These are phyloP conservation scores for Leccinellum albellum DNA, from an alignment of 768 basidiomycete species.

Conservation along the genomic window DNA sequence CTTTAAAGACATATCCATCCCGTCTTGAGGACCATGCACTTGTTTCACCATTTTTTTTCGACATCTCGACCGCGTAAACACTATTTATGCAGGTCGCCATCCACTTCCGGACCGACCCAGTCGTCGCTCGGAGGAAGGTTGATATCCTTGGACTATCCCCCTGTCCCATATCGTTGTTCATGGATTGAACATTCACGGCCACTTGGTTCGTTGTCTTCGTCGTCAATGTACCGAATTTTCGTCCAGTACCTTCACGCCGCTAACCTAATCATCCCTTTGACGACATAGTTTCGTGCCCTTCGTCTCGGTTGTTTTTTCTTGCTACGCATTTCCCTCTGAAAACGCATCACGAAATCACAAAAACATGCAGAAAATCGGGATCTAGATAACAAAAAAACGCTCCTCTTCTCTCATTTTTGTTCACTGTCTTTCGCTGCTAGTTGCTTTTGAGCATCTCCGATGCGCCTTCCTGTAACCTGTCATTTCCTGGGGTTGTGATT, in stretches of 20 bases:
- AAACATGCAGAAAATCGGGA: constrained; percentile 34
- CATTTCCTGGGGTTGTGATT: constrained; percentile 15
- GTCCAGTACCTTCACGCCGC: constrained; percentile 29
- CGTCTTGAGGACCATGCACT: constrained; percentile 45
- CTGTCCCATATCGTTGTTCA: constrained; percentile 32
- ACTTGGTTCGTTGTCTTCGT: constrained; percentile 26
- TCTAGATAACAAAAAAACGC: constrained; percentile 46
- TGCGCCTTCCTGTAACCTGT: constrained; percentile 1
- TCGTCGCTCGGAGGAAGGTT: constrained; percentile 23
- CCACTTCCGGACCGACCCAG: constrained; percentile 19
- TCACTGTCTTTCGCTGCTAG: constrained; percentile 11
- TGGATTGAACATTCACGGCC: constrained; percentile 34
- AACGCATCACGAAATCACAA: constrained; percentile 33
- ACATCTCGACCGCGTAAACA: constrained; percentile 29
- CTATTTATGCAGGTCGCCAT: constrained; percentile 28
- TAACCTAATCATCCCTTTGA: constrained; percentile 36
- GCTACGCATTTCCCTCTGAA: constrained; percentile 34
- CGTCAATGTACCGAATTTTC: constrained; percentile 32
- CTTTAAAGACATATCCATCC: constrained; percentile 63
- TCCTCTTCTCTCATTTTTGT: constrained; percentile 34
- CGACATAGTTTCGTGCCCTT: constrained; percentile 34
- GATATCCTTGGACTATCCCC: constrained; percentile 32
- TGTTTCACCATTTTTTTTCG: constrained; percentile 27
- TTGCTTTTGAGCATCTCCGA: constrained; percentile 12
- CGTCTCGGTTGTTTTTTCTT: constrained; percentile 36